Evolutionary conservation across 208 protist genomes (phyloP).

Genomic region (Wallacemonas sp.): DNA sequence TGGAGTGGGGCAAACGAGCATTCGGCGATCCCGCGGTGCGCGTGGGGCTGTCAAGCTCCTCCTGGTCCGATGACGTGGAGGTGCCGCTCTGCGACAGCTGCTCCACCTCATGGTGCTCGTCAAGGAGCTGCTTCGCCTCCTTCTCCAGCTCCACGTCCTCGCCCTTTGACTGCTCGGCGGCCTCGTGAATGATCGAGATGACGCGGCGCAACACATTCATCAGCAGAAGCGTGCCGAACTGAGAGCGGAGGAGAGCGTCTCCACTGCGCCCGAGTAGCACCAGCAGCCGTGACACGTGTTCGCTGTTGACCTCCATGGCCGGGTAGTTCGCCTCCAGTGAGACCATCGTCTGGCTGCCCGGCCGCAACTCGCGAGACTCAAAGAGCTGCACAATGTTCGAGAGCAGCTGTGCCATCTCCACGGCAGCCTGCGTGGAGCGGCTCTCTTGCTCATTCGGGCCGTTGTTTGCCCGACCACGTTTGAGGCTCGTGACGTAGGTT

Average conservation of each 20-base stretch:
- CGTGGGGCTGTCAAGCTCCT: not conserved
- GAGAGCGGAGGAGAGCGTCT: slow-evolving; percentile 56
- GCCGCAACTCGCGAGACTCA: slow-evolving; percentile 31
- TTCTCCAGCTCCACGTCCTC: slow-evolving; percentile 45
- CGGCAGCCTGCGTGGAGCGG: slow-evolving; percentile 59
- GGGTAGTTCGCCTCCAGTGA: slow-evolving; percentile 44
- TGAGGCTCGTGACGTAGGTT: slow-evolving; percentile 57
- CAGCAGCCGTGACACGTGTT: slow-evolving; percentile 52
- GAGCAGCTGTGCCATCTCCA: slow-evolving; percentile 59
- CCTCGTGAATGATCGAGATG: slow-evolving; percentile 71
- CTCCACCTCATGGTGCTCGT: slow-evolving; percentile 14
- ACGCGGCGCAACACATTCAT: slow-evolving; percentile 85
- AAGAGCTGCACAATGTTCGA: slow-evolving; percentile 52
- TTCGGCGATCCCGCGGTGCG: not conserved
- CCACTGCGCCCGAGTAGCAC: slow-evolving; percentile 52
- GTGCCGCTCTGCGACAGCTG: not conserved
- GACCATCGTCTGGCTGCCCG: slow-evolving; percentile 28
- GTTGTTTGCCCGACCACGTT: slow-evolving; percentile 32
- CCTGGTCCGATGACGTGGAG: not conserved
- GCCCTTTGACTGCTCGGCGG: slow-evolving; percentile 41
- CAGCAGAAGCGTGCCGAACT: slow-evolving; percentile 72
- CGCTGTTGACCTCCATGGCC: slow-evolving; percentile 46
- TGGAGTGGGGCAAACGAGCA: not conserved
- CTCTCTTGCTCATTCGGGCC: slow-evolving; percentile 28
- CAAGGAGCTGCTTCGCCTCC: slow-evolving; percentile 33